phyloP scores from a whole-genome alignment of 1,284 basidiomycete species.

The Fomitiporia mediterranea region DNA sequence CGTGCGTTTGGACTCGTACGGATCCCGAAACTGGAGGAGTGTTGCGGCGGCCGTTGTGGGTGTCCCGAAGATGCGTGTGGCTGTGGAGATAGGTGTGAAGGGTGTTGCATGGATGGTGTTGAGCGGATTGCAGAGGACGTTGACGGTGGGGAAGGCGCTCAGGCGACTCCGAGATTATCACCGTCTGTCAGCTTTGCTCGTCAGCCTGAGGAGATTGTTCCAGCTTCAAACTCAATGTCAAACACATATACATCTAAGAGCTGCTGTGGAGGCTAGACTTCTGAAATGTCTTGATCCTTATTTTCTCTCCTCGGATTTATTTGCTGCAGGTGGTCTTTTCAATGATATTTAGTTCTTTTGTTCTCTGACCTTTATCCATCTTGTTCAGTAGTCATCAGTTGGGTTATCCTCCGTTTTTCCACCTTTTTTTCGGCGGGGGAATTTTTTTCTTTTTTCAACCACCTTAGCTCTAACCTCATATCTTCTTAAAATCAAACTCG shows the following conservation, averaged over 20 bases:
- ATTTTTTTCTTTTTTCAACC: no score
- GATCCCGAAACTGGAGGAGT: conserved; percentile 57
- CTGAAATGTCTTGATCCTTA: background rate
- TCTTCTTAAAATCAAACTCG: no score
- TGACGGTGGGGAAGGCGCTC: background rate
- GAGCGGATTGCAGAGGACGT: background rate
- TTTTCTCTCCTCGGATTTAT: no score
- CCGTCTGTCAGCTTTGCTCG: conserved; percentile 15
- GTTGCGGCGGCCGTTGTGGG: conserved; percentile 49
- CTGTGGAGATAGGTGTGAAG: conserved; percentile 49
- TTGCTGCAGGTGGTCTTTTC: no score
- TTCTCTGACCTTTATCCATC: no score
- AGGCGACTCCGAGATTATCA: background rate
- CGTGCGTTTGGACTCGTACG: conserved; percentile 45
- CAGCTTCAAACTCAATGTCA: background rate
- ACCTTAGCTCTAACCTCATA: no score
- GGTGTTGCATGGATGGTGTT: conserved; percentile 38
- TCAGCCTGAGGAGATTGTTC: background rate
- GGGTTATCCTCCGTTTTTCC: no score
- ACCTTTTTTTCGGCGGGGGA: no score
- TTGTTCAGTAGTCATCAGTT: no score
- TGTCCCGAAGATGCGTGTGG: conserved; percentile 43
- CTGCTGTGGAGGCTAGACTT: background rate
- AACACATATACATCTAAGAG: background rate
- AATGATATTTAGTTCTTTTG: no score